These are phyloP conservation scores for Penicillium thymicola DNA, from an alignment of 2,329 filamentous ascomycete species.

Conservation along the genomic window DNA sequence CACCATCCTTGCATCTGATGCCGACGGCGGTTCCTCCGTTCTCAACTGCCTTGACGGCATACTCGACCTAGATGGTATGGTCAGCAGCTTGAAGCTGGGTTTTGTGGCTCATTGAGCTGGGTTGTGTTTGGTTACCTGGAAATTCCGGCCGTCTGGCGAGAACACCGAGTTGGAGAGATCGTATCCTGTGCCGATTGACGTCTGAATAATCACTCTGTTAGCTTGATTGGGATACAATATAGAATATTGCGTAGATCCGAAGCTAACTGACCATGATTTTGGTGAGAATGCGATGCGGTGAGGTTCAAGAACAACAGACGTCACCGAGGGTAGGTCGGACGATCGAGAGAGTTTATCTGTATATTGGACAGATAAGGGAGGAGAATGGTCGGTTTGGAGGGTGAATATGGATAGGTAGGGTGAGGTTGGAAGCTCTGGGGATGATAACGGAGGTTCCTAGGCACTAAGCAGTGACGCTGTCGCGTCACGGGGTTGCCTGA, in stretches of 20 bases:
- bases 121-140: slow-evolving; percentile 63
- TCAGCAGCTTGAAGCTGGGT: slow-evolving; percentile 12
- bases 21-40: slow-evolving; percentile 95
- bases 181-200: slow-evolving; percentile 99
- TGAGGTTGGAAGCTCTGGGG: slow-evolving; percentile 24
- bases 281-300: slow-evolving; percentile 7
- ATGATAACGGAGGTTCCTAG: slow-evolving; percentile 10
- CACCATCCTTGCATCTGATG: slow-evolving; percentile 94
- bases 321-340: not conserved
- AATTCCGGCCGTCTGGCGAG: slow-evolving; percentile 97
- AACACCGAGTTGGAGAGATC: slow-evolving; percentile 99
- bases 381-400: not conserved
- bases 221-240: slow-evolving; percentile 1
- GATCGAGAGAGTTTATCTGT: not conserved
- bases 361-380: not conserved
- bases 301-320: slow-evolving; percentile 6
- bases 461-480: slow-evolving; percentile 18
- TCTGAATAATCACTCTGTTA: slow-evolving; percentile 54
- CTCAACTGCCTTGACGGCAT: slow-evolving; percentile 97
- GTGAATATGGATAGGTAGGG: slow-evolving; percentile 3
- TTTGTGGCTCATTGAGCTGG: not conserved
- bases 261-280: slow-evolving; percentile 19
- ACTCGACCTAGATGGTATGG: slow-evolving; percentile 64
- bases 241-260: not conserved
- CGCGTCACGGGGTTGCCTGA: slow-evolving; percentile 36